These are phyloP conservation scores for Epichloe sibirici DNA, from an alignment of 2,329 filamentous ascomycete species.

Conservation along the genomic window DNA sequence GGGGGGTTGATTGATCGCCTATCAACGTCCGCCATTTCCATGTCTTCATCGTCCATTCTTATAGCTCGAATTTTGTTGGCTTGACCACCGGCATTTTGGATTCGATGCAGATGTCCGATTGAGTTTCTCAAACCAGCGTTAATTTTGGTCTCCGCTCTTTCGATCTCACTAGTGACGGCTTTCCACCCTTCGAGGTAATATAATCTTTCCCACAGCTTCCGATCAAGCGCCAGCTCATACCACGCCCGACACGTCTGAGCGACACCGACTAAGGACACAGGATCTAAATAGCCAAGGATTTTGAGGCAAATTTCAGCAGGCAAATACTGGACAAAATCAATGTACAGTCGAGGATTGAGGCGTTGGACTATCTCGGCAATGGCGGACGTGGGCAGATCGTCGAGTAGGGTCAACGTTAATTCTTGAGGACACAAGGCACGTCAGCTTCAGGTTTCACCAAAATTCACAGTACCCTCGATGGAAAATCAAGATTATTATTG, in stretches of 20 bases:
- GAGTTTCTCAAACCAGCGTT: slow-evolving; percentile 31
- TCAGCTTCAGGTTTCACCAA: slow-evolving; percentile 7
- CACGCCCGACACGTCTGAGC: slow-evolving; percentile 70
- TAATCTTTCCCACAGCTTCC: slow-evolving; percentile 72
- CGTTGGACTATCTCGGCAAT: slow-evolving; percentile 71
- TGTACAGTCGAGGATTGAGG: slow-evolving; percentile 73
- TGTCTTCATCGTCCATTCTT: slow-evolving; percentile 35
- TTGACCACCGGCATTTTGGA: slow-evolving; percentile 37
- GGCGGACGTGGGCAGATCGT: slow-evolving; percentile 65
- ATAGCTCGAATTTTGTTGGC: slow-evolving; percentile 43
- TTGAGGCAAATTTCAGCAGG: slow-evolving; percentile 86
- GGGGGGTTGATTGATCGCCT: slow-evolving; percentile 11
- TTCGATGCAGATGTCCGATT: slow-evolving; percentile 28
- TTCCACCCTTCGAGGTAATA: slow-evolving; percentile 84
- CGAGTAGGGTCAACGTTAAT: slow-evolving; percentile 66
- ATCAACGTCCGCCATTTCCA: slow-evolving; percentile 33
- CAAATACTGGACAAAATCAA: slow-evolving; percentile 78
- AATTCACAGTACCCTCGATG: not conserved
- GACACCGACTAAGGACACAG: slow-evolving; percentile 65
- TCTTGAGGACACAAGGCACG: slow-evolving; percentile 36
- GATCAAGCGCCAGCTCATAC: slow-evolving; percentile 70
- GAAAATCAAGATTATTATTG: slow-evolving; percentile 22
- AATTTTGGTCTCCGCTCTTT: slow-evolving; percentile 49
- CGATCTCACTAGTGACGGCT: slow-evolving; percentile 53
- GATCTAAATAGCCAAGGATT: slow-evolving; percentile 76